Evolutionary conservation across 2,329 filamentous ascomycete genomes (phyloP).

Genomic region (Paecilomyces dactylethromorphus): DNA sequence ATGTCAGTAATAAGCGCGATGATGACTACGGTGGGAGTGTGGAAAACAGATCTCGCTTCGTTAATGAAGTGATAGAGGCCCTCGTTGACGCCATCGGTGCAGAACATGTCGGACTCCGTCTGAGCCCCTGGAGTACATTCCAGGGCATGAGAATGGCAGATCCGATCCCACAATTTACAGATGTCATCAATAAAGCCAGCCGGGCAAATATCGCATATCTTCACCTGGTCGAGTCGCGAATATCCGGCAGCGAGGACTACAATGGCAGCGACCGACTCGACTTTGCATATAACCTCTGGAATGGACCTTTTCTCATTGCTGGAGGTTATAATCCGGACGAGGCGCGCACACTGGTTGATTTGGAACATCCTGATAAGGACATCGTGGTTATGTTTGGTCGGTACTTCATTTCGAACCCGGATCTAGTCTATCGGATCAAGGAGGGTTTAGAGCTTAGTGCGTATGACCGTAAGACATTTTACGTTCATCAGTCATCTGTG

Average conservation of each 20-base stretch:
- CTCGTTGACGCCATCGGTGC: conserved; percentile 40
- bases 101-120: conserved; percentile 39
- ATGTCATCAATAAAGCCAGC: conserved; percentile 49
- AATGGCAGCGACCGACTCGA: background rate
- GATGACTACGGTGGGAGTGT: conserved; percentile 46
- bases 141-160: conserved; percentile 53
- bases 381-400: conserved; percentile 31
- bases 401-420: conserved; percentile 35
- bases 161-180: conserved; percentile 56
- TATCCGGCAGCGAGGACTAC: background rate
- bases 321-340: conserved; percentile 7
- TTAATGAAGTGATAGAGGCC: conserved; percentile 49
- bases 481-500: conserved; percentile 8
- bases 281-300: background rate
- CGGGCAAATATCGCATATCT: conserved; percentile 53
- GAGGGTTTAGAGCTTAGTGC: conserved; percentile 24
- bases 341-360: background rate
- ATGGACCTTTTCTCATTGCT: background rate
- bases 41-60: conserved; percentile 59
- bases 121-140: conserved; percentile 38
- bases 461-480: conserved; percentile 35
- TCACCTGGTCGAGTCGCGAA: conserved; percentile 52
- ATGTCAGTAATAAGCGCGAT: conserved; percentile 59
- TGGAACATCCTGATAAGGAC: conserved; percentile 10
- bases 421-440: conserved; percentile 31